phyloP scores from a whole-genome alignment of 176 grass and related monocot species.

The Musa schizocarpa region DNA sequence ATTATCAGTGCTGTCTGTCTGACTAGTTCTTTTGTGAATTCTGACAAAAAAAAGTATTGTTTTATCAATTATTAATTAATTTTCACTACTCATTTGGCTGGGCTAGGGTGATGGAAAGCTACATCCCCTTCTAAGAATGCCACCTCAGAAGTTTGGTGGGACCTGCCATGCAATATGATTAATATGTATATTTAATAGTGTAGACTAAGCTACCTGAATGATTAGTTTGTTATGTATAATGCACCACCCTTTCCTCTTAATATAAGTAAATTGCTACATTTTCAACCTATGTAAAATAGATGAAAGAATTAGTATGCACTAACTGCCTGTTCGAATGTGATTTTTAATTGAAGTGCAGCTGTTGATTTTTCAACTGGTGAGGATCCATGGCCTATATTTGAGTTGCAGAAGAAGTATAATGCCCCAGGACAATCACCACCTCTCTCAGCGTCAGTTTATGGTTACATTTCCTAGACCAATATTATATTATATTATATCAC shows the following conservation, averaged over 20 bases:
- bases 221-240: neutral
- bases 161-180: neutral
- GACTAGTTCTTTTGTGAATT: no score
- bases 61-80: neutral
- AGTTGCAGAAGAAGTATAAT: conserved; percentile 80
- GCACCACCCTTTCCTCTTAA: neutral
- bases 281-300: neutral
- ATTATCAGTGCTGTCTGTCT: no score
- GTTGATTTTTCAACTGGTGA: conserved; percentile 85
- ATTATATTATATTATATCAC: conserved; percentile 3
- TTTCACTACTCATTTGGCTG: neutral
- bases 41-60: neutral
- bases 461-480: neutral
- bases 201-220: neutral
- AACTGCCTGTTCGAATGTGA: neutral
- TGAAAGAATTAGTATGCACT: neutral
- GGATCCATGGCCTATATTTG: conserved; percentile 68
- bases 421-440: conserved; percentile 84
- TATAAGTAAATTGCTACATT: no score
- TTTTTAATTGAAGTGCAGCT: conserved; percentile 41
- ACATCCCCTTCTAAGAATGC: no score
- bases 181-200: neutral
- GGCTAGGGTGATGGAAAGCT: no score
- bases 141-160: neutral
- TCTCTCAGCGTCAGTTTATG: conserved; percentile 58